phyloP scores from a whole-genome alignment of 331 rosid species.

The Pyrus hybrid region DNA sequence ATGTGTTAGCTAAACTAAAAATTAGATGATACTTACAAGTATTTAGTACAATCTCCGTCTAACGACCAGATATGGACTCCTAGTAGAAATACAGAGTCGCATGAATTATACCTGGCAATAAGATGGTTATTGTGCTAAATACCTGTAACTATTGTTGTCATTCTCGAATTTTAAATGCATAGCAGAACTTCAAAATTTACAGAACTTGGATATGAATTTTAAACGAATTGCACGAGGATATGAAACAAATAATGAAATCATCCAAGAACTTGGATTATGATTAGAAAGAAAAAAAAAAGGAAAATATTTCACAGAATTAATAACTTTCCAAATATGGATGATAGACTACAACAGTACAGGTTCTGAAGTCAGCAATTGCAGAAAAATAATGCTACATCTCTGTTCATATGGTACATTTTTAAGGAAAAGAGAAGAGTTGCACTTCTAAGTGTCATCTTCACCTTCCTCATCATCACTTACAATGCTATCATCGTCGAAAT shows the following conservation, averaged over 20 bases:
- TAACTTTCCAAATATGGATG: background rate
- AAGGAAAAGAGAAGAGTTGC: background rate
- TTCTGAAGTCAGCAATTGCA: background rate
- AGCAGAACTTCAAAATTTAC: background rate
- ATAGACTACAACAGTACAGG: background rate
- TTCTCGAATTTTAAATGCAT: no score
- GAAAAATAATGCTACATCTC: background rate
- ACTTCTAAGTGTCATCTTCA: constrained; percentile 25
- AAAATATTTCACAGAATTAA: background rate
- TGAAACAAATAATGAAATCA: background rate
- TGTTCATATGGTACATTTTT: background rate
- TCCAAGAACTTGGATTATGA: background rate
- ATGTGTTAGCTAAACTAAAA: background rate
- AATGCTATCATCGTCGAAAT: constrained; percentile 28
- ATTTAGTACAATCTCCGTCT: background rate
- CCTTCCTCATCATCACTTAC: constrained; percentile 12
- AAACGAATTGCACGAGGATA: background rate
- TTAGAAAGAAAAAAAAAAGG: background rate
- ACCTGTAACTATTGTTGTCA: no score
- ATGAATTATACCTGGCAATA: background rate
- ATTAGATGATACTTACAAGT: background rate
- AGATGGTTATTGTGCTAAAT: no score
- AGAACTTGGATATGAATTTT: background rate
- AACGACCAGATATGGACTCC: no score
- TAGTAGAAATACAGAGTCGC: background rate